Evolutionary conservation across 768 basidiomycete genomes (phyloP), one percentile per base, ranked within the genome.

Genomic region (Tricholoma sp.): DNA sequence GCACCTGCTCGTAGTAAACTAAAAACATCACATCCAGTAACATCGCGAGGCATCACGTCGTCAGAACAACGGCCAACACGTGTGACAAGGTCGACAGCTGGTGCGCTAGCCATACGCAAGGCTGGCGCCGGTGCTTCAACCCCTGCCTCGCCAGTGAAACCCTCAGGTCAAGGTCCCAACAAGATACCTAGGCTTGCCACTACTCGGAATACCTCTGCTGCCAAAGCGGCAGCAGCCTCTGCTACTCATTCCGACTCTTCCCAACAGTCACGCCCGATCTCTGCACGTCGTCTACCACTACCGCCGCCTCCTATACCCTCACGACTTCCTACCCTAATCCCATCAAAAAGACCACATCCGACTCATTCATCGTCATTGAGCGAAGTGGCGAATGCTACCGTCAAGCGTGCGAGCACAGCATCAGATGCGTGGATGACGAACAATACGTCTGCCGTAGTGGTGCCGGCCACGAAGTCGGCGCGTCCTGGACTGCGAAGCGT

Each of bases 381-480:
- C 41, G 83, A 85, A 62, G 77, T 82, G 31, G 76, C 78, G 29
- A 66, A 68, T 41, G 68, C 70, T 32, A 72, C 76, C 45, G 61
- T 78, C 37, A 82, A 79, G 67, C 67, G 71, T 29, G 59, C 64
- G 5, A 65, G 63, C 39, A 64, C 73, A 46, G 66, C 73, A 2
- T 74, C 79, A 8, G 80, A 85, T 69, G 81, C 85, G 3, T 93
- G 91, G 91, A 89, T 93, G 75, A 86, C 82, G 61, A 83, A 83
- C 39, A 86, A 87, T 66, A 78, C 78, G 0, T 79, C 78, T 54
- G 82, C 84, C 3, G 84, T 91, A 34, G 86, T 93, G 39, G 82
- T 84, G 12, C 85, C 88, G 18, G 82, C 81, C 14, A 81, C 84
- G 37, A 92, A 89, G 69, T 79, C 84, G 1, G 85, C 82, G 60